Conservation (phyloP, 495 filamentous ascomycete genomes). For the Talaromyces liani region DNA sequence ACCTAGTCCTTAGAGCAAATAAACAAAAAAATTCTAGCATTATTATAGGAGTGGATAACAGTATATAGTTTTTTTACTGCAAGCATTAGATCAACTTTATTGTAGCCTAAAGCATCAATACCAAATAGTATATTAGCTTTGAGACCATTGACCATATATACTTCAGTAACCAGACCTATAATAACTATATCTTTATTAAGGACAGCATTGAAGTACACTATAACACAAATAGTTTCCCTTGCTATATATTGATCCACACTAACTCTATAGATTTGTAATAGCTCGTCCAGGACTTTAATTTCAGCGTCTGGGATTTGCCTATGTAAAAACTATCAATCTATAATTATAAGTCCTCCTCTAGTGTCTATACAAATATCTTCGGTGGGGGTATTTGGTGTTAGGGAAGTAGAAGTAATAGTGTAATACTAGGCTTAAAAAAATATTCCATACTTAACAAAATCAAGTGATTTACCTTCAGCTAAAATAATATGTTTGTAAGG, state of each 20-base stretch:
- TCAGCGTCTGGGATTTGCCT: neutral
- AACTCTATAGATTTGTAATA: neutral
- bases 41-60: neutral
- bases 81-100: neutral
- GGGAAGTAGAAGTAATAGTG: neutral
- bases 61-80: no score
- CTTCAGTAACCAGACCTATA: neutral
- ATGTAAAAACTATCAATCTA: neutral
- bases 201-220: no score
- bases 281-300: neutral
- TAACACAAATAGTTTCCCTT: neutral
- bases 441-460: neutral
- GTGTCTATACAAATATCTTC: neutral
- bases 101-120: neutral
- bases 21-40: neutral
- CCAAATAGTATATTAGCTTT: neutral
- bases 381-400: neutral
- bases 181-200: neutral
- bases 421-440: neutral
- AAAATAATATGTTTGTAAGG: neutral
- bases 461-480: neutral
- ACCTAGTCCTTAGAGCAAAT: neutral
- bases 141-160: neutral
- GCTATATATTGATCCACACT: neutral
- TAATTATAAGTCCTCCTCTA: neutral